Conservation (phyloP, 1,139 yeast genomes). For the Suhomyces choctaworum region DNA sequence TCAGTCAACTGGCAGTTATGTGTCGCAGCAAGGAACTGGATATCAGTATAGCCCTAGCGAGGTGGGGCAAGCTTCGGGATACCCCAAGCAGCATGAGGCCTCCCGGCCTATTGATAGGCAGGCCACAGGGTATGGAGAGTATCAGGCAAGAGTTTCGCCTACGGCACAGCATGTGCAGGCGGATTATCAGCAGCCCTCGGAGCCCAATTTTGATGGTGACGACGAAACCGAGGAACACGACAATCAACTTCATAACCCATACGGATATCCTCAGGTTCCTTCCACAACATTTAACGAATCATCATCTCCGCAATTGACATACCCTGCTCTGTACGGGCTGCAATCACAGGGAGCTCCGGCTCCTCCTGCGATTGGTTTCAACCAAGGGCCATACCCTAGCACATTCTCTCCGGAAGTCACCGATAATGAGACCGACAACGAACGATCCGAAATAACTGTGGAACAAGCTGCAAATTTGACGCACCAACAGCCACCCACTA, state of each 20-base stretch:
- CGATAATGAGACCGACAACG: conserved; percentile 12
- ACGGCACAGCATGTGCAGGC: background rate
- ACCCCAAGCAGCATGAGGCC: background rate
- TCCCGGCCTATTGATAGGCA: background rate
- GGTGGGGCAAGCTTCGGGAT: conserved; percentile 4
- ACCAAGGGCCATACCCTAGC: conserved; percentile 10
- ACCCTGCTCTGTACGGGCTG: conserved; percentile 9
- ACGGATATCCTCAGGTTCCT: background rate
- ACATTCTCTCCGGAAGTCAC: conserved; percentile 12
- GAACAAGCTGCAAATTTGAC: conserved; percentile 1
- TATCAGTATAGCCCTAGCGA: conserved; percentile 2
- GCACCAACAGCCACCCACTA: conserved; percentile 5
- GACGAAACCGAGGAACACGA: conserved; percentile 9
- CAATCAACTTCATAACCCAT: background rate
- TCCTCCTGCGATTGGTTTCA: background rate
- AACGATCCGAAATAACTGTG: background rate
- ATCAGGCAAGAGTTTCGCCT: too few species aligned
- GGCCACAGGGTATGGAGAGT: conserved; percentile 2
- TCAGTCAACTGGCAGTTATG: conserved; percentile 4
- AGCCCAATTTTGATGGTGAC: conserved; percentile 13
- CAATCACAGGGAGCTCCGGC: background rate
- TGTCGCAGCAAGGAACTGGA: conserved; percentile 12
- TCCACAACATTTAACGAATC: background rate
- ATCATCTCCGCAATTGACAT: conserved; percentile 5
- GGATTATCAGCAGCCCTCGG: conserved; percentile 14